Evolutionary conservation across 108 stramenopile genomes (phyloP).

Genomic region (Fragilaria radians): DNA sequence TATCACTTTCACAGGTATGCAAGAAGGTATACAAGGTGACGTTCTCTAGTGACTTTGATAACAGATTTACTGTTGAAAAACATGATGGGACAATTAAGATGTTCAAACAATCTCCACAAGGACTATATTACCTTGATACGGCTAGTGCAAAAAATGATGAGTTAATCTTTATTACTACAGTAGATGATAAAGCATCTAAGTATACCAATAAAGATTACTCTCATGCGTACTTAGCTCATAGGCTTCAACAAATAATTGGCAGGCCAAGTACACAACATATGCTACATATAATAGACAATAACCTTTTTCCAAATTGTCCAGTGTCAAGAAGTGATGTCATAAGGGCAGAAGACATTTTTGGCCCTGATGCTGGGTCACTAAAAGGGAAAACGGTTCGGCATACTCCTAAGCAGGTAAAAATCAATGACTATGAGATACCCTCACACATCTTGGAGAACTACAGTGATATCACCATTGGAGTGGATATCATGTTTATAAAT

Average conservation of each 20-base stretch:
- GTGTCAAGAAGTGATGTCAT: too few species aligned
- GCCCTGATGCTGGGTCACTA: slow-evolving; percentile 12
- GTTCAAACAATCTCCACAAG: too few species aligned
- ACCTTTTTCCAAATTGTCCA: slow-evolving; percentile 26
- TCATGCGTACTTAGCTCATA: too few species aligned
- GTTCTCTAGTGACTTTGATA: background rate
- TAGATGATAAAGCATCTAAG: too few species aligned
- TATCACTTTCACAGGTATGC: too few species aligned
- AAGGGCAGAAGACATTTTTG: slow-evolving; percentile 23
- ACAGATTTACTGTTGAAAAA: background rate
- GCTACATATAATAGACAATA: slow-evolving; percentile 20
- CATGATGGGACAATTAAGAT: background rate
- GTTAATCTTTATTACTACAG: background rate
- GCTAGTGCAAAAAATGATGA: background rate
- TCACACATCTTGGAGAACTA: slow-evolving; percentile 5
- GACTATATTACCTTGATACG: slow-evolving; percentile 1
- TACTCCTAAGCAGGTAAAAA: background rate
- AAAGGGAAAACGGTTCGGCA: slow-evolving; percentile 12
- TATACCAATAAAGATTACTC: too few species aligned
- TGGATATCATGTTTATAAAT: slow-evolving; percentile 31
- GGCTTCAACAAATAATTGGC: slow-evolving; percentile 4
- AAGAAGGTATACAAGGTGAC: too few species aligned
- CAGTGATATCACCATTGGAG: slow-evolving; percentile 18
- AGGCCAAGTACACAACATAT: slow-evolving; percentile 2
- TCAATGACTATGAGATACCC: background rate